Percentiles rank a stretch among this genome's conserved stretches.
Conservation (phyloP, 192 early-diverging fungal species). For the Backusella liffmaniae region DNA sequence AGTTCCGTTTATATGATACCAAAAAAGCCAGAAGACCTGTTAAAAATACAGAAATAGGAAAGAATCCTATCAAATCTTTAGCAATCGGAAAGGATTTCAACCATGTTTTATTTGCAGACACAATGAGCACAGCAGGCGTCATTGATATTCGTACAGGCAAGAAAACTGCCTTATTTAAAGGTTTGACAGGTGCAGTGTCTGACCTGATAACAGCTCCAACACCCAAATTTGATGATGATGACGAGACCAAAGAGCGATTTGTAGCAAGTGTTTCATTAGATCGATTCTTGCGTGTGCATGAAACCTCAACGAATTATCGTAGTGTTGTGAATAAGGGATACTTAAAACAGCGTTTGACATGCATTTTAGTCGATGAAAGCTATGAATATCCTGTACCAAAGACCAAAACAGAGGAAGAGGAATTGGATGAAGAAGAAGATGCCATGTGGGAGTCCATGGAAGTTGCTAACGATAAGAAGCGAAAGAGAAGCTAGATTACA, state of each 20-base stretch:
- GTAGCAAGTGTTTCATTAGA: slow-evolving; percentile 66
- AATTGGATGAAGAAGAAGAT: slow-evolving; percentile 58
- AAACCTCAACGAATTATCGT: slow-evolving; percentile 49
- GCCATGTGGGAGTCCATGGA: slow-evolving; percentile 64
- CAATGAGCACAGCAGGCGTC: slow-evolving; percentile 56
- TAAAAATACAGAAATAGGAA: slow-evolving; percentile 63
- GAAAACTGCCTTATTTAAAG: slow-evolving; percentile 61
- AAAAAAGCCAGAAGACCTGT: slow-evolving; percentile 67
- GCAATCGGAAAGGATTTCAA: slow-evolving; percentile 42
- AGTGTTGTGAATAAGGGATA: slow-evolving; percentile 64
- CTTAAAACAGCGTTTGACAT: slow-evolving; percentile 72
- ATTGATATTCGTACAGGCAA: slow-evolving; percentile 60
- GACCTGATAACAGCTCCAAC: slow-evolving; percentile 7
- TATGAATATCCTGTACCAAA: slow-evolving; percentile 29
- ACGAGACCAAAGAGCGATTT: background rate
- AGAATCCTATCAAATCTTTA: slow-evolving; percentile 62
- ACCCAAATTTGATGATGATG: background rate
- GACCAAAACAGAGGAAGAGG: slow-evolving; percentile 17
- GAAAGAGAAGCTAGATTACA: slow-evolving; percentile 13
- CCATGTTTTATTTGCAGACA: slow-evolving; percentile 67
- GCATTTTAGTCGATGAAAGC: slow-evolving; percentile 62
- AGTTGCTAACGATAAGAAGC: slow-evolving; percentile 22
- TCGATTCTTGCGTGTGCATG: slow-evolving; percentile 75
- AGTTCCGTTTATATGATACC: slow-evolving; percentile 86
- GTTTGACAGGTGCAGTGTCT: slow-evolving; percentile 56